phyloP scores from a whole-genome alignment of 2,329 filamentous ascomycete species.

The Diaporthe longicolla region DNA sequence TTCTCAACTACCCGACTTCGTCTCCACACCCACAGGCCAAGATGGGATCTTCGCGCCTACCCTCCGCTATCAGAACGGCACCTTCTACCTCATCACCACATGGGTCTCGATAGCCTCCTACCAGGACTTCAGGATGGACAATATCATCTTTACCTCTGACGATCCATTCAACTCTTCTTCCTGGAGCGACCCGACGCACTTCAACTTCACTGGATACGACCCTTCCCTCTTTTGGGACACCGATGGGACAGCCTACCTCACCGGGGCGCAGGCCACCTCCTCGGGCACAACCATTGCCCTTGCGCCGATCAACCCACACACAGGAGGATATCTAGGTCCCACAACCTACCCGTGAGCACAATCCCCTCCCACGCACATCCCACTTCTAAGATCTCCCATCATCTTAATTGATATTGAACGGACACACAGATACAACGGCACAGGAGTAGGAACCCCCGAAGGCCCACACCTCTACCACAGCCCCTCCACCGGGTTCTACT shows the following conservation, averaged over 20 bases:
- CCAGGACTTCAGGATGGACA: conserved; percentile 14
- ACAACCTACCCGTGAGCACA: neutral
- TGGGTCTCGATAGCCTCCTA: neutral
- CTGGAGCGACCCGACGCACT: conserved; percentile 52
- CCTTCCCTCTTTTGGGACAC: conserved; percentile 62
- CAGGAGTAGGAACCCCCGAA: conserved; percentile 45
- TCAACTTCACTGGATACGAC: conserved; percentile 60
- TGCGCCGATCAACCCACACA: conserved; percentile 44
- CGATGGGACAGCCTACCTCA: conserved; percentile 54
- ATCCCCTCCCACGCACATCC: neutral
- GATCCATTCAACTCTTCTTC: conserved; percentile 46
- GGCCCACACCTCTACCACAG: conserved; percentile 63
- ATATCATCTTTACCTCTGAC: conserved; percentile 39
- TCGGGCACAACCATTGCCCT: conserved; percentile 43
- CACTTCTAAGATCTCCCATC: too few species aligned
- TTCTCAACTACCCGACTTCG: conserved; percentile 56
- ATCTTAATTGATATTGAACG: conserved; percentile 42
- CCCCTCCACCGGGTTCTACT: conserved; percentile 55
- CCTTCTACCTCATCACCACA: conserved; percentile 51
- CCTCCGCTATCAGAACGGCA: conserved; percentile 49
- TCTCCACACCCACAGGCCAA: conserved; percentile 49
- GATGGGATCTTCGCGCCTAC: conserved; percentile 51
- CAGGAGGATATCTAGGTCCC: conserved; percentile 36
- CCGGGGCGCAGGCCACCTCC: conserved; percentile 43
- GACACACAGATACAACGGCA: conserved; percentile 52